Evolutionary conservation across 2,329 filamentous ascomycete genomes (phyloP), one percentile per base, ranked within the genome.

Genomic region (Pseudocercospora eumusae): DNA sequence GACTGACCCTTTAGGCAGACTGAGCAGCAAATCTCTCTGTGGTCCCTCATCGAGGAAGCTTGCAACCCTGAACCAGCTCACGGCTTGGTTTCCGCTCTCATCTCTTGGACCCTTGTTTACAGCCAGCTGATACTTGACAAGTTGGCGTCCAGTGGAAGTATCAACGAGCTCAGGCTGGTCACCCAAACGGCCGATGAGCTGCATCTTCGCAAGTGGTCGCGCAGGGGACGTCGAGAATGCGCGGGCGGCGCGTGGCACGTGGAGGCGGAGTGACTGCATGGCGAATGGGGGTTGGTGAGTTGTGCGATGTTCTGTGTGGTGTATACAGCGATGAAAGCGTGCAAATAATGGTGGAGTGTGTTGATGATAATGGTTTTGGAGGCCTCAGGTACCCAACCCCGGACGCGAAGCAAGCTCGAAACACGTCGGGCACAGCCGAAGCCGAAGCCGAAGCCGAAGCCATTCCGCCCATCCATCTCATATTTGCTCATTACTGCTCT

Each of bases 41-140:
- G 84, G 77, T 11, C 89, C 90, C 67, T 91, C 87, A 13, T 81
- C 79, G 57, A 80, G 70, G 75, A 98, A 98, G 79, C 83, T 86
- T 33, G 87, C 82, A 59, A 98, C 82, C 61, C 83, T 84, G 83
- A 96, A 98, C 90, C 90, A 98, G 82, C 88, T 95, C 28, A 89
- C 91, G 74, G 86, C 84, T 73, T 86, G 83, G 77, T 91, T 89
- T 21, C 74, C 74, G 27, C 71, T 66, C 15, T 93, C 89, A 11
- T 93, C 90, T 67, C 79, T 81, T 64, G 82, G 78, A 13, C 92
- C 92, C 63, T 75, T 76, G 76, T 81, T 87, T 71, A 86, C 90
- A 56, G 86, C 93, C 65, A 99, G 80, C 4, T 86, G 80, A 76
- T 96, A 98, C 71, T 84, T 86, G 73, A 98, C 75, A 62, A 96